These are phyloP conservation scores for Trichosanthes truncata DNA, from an alignment of 306 rosid genomes.

Conservation along the genomic window DNA sequence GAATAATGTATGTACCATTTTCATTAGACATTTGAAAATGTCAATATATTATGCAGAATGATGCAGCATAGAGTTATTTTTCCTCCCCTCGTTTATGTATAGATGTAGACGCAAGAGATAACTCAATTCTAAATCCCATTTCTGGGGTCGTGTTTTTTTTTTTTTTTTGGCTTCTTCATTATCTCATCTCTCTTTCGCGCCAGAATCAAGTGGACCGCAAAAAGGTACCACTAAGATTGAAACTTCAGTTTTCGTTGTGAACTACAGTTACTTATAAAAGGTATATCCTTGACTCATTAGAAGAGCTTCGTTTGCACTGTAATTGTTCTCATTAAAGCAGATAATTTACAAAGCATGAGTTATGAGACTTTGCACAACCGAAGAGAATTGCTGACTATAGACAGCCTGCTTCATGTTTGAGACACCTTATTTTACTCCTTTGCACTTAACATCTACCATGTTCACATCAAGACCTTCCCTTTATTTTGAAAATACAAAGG, in stretches of 20 bases:
- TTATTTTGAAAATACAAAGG: background rate
- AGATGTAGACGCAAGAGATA: background rate
- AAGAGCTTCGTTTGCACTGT: background rate
- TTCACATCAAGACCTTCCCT: background rate
- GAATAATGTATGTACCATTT: background rate
- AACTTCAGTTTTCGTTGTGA: background rate
- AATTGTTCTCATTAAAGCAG: background rate
- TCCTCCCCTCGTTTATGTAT: background rate
- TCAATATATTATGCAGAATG: constrained; percentile 1
- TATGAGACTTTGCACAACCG: background rate
- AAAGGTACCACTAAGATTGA: background rate
- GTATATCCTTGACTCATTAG: background rate
- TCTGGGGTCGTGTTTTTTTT: background rate
- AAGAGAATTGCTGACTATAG: background rate
- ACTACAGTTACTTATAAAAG: background rate
- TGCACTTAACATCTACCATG: background rate
- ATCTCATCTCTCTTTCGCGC: background rate
- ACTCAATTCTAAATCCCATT: constrained; percentile 2
- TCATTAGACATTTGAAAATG: background rate
- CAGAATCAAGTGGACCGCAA: background rate
- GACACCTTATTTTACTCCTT: background rate
- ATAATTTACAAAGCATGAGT: background rate
- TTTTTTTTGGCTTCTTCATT: background rate
- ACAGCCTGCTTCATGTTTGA: background rate
- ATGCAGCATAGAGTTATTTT: constrained; percentile 4